Evolutionary conservation across 2,329 filamentous ascomycete genomes (phyloP).

Genomic region (Graphilbum sp.): DNA sequence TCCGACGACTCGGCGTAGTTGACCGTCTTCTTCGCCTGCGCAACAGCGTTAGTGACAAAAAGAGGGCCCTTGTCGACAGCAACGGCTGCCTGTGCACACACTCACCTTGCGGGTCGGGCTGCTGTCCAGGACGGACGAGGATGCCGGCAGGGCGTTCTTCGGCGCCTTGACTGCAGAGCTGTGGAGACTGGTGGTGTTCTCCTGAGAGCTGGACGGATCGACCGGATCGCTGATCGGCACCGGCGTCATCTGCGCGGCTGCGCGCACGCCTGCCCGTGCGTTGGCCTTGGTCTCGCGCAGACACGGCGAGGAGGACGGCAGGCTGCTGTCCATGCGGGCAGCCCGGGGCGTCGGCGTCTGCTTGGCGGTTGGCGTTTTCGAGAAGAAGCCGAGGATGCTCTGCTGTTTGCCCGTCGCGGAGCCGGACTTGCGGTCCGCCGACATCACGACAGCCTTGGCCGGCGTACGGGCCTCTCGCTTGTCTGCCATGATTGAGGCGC

Average conservation of each 20-base stretch:
- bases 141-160: constrained; percentile 29
- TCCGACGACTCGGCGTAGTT: constrained; percentile 80
- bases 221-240: constrained; percentile 65
- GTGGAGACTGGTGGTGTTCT: constrained; percentile 38
- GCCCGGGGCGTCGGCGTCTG: constrained; percentile 13
- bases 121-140: constrained; percentile 30
- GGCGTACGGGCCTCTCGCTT: constrained; percentile 18
- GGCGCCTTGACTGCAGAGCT: constrained; percentile 27
- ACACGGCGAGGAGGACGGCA: constrained; percentile 17
- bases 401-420: constrained; percentile 41
- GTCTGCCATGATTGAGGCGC: constrained; percentile 12
- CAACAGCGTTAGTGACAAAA: neutral
- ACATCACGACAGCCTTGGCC: constrained; percentile 16
- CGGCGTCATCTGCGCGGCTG: constrained; percentile 42
- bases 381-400: constrained; percentile 68
- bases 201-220: constrained; percentile 51
- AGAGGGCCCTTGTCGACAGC: neutral
- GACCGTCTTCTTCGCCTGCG: constrained; percentile 32
- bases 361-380: constrained; percentile 32
- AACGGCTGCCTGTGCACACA: constrained; percentile 8
- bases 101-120: constrained; percentile 69
- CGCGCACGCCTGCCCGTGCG: constrained; percentile 18
- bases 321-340: constrained; percentile 10
- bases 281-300: constrained; percentile 32
- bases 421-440: constrained; percentile 21